Evolutionary conservation across 495 filamentous ascomycete species (phyloP).

Genomic region (Terfezia claveryi): DNA sequence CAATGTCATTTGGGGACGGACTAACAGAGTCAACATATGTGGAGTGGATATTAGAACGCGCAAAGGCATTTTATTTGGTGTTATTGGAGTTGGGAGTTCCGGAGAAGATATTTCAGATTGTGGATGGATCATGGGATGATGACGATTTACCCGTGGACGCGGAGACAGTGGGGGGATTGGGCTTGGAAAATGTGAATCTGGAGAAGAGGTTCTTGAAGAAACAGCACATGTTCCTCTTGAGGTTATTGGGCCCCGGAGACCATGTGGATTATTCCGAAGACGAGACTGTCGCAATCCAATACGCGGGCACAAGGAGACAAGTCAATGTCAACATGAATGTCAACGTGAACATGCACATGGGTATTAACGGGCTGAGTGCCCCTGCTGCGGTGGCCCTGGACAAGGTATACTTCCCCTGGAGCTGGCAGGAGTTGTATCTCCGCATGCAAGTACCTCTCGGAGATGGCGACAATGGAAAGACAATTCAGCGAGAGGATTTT

Average conservation of each 20-base stretch:
- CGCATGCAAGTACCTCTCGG: slow-evolving; percentile 52
- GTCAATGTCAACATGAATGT: slow-evolving; percentile 16
- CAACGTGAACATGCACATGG: slow-evolving; percentile 12
- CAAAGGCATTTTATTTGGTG: slow-evolving; percentile 61
- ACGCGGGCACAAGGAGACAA: slow-evolving; percentile 29
- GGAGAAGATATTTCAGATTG: slow-evolving; percentile 63
- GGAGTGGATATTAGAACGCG: slow-evolving; percentile 71
- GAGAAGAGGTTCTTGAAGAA: slow-evolving; percentile 56
- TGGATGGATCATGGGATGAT: slow-evolving; percentile 76
- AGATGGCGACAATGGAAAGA: slow-evolving; percentile 25
- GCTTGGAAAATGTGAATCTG: slow-evolving; percentile 30
- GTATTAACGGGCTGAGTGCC: slow-evolving; percentile 26
- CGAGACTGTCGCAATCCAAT: slow-evolving; percentile 59
- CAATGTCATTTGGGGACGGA: slow-evolving; percentile 63
- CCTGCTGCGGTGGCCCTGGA: slow-evolving; percentile 20
- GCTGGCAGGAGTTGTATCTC: slow-evolving; percentile 37
- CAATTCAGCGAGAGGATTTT: slow-evolving; percentile 43
- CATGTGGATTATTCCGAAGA: slow-evolving; percentile 53
- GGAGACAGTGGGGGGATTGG: slow-evolving; percentile 44
- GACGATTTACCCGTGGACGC: slow-evolving; percentile 62
- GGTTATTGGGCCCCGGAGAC: slow-evolving; percentile 43
- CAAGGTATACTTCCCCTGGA: slow-evolving; percentile 41
- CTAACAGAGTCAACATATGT: slow-evolving; percentile 78
- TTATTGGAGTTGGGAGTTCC: slow-evolving; percentile 58
- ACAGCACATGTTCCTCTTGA: slow-evolving; percentile 63